Base-by-base conservation (phyloP, 352 stramenopile species). In the Phytophthora colocasiae region DNA sequence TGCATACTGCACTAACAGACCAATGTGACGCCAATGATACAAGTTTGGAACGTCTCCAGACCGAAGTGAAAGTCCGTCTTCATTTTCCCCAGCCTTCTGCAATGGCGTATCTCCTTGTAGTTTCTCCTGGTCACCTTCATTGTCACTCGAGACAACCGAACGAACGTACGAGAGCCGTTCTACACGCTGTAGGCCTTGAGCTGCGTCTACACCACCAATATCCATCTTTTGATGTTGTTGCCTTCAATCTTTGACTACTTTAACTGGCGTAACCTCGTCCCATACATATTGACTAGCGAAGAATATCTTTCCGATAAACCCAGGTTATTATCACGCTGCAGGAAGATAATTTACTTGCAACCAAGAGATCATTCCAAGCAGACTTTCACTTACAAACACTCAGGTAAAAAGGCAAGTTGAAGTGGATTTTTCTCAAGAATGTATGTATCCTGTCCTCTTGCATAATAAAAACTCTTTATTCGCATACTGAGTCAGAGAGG, bases 1-100 rank as follows among this genome's bases (percentile, higher is more conserved):
- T 32, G 76, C 80, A 63, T 95, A 95, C 52, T 95, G 84, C 5
- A 83, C 71, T 4, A 95, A 63, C 15, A 95, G 46, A 9, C 79
- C 84, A 44, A 90, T 73, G 49, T 90, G 75, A 24, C 73, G 56
- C 45, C 73, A 76, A 56, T 75, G 73, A 52, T 71, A 92, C 19
- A 92, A 58, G 38, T 89, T 75, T 0, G 83, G 83, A 12, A 80
- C 70, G 1, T 77, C 78, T 12, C 83, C 83, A 14, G 54, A 31
- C 12, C 83, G 80, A 6, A 88, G 66, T 12, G 72, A 57, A 11
- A 47, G 47, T 6, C 72, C 73, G 24, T 62, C 47, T 19, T 62
- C 55, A 8, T 44, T 49, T 34, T 62, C 47, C 10, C 54, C 55
- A 27, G n/a, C 6, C 40, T 78, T 78, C 31, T 12, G 32, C 11